Percentiles rank a stretch among this genome's conserved stretches.
These are phyloP conservation scores for Gossypium schwendimanii DNA, from an alignment of 441 rosid genomes.

Conservation along the genomic window DNA sequence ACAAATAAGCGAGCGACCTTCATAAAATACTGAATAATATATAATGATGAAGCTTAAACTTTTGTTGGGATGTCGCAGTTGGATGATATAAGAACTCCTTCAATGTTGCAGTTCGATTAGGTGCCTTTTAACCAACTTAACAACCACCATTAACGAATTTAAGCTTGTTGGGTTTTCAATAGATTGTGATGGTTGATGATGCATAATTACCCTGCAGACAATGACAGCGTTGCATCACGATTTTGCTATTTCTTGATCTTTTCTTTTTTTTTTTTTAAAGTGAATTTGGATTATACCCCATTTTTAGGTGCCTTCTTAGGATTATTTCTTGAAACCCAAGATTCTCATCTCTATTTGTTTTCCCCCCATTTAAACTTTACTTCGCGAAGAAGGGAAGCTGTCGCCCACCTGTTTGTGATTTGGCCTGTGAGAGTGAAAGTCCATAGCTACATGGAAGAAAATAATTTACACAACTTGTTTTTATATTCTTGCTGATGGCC, in stretches of 20 bases:
- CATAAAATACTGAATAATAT: not conserved
- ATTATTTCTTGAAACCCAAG: not conserved
- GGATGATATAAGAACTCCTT: not conserved
- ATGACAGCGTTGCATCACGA: not conserved
- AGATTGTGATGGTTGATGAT: not conserved
- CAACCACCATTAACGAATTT: conserved; percentile 4
- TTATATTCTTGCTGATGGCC: not conserved
- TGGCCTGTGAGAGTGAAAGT: not conserved
- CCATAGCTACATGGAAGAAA: not conserved
- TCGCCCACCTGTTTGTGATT: not conserved
- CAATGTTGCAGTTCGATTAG: not conserved
- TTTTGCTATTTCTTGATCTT: not conserved
- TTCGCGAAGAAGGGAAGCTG: not conserved
- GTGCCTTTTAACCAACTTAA: conserved; percentile 7
- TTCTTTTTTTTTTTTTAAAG: not conserved
- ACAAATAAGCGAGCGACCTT: not conserved
- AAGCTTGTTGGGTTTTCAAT: too few species aligned
- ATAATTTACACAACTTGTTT: not conserved
- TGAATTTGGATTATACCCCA: not conserved
- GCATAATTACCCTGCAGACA: not conserved
- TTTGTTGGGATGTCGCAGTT: conserved; percentile 9
- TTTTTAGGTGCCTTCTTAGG: not conserved
- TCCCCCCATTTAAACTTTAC: not conserved
- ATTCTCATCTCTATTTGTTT: not conserved
- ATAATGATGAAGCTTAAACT: not conserved